phyloP scores from a whole-genome alignment of 2,329 filamentous ascomycete genomes.

The Davidsoniella eucalypti region DNA sequence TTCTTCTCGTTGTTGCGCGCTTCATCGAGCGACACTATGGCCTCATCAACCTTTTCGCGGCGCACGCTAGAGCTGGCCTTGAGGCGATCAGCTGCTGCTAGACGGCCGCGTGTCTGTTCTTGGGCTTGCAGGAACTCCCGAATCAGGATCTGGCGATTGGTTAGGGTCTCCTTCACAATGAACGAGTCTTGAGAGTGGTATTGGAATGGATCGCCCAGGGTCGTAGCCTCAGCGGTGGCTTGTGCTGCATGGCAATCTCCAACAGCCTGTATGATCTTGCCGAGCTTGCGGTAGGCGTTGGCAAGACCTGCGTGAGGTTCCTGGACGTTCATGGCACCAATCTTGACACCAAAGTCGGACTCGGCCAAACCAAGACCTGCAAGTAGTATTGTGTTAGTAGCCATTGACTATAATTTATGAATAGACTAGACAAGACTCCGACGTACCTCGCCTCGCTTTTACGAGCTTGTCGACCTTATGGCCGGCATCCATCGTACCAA shows the following conservation, averaged over 20 bases:
- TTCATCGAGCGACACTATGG: conserved; percentile 80
- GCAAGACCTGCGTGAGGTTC: conserved; percentile 78
- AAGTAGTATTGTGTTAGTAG: conserved; percentile 16
- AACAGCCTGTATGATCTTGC: conserved; percentile 80
- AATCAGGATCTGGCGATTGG: conserved; percentile 90
- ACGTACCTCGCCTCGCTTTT: conserved; percentile 71
- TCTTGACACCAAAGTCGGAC: conserved; percentile 81
- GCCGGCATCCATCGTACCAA: conserved; percentile 89
- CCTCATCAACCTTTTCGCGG: conserved; percentile 92
- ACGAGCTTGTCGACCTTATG: conserved; percentile 94
- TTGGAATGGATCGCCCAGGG: conserved; percentile 79
- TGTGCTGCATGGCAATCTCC: conserved; percentile 94
- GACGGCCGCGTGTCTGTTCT: conserved; percentile 64
- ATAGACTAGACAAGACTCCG: background rate
- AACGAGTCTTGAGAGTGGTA: conserved; percentile 94
- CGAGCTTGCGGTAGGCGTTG: conserved; percentile 86
- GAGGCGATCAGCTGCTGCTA: conserved; percentile 73
- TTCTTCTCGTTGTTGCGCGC: conserved; percentile 68
- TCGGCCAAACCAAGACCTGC: conserved; percentile 83
- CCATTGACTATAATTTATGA: background rate
- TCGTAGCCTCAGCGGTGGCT: conserved; percentile 90
- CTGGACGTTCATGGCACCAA: conserved; percentile 72
- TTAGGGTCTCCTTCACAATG: conserved; percentile 95
- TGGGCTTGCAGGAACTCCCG: conserved; percentile 88
- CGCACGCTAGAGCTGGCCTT: conserved; percentile 77